These are phyloP conservation scores for Oryza australiensis DNA, from an alignment of 176 grass and related monocot species.

Conservation along the genomic window DNA sequence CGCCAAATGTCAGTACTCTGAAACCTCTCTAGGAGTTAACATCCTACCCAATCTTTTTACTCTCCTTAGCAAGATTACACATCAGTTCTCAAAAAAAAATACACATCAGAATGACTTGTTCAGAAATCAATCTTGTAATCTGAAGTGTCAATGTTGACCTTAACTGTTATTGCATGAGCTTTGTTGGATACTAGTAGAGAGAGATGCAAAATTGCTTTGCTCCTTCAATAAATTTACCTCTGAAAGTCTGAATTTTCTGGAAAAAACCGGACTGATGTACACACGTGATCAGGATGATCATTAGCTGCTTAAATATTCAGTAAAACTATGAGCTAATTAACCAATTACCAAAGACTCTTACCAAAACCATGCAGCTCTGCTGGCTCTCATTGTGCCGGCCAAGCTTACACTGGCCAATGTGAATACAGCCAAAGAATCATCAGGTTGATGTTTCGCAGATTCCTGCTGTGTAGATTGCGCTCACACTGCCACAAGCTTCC, in stretches of 20 bases:
- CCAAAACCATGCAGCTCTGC: not conserved
- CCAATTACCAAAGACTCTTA: not conserved
- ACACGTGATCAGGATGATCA: not conserved
- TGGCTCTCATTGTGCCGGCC: conserved; percentile 38
- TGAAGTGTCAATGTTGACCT: not conserved
- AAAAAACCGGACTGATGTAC: not conserved
- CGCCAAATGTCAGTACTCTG: not conserved
- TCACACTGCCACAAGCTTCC: conserved; percentile 28
- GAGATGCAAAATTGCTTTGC: not conserved
- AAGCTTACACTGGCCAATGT: conserved; percentile 23
- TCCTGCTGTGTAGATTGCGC: conserved; percentile 32
- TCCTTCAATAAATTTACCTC: not conserved
- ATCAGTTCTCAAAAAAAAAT: too few relatives aligned
- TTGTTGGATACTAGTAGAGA: not conserved
- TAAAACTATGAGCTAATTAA: not conserved
- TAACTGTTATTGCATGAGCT: not conserved
- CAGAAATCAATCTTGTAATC: not conserved
- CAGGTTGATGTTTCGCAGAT: conserved; percentile 26
- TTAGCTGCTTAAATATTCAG: conserved; percentile 5
- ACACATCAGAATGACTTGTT: not conserved
- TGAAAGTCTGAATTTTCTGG: conserved; percentile 17
- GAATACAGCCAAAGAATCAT: conserved; percentile 23
- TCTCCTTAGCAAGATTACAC: not conserved
- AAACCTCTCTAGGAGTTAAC: not conserved
- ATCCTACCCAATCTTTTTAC: not conserved